A percentile compares a stretch with the other conserved stretches of the same genome.
These are phyloP conservation scores for Heliophila coronopifolia DNA, from an alignment of 441 rosid genomes.

Conservation along the genomic window DNA sequence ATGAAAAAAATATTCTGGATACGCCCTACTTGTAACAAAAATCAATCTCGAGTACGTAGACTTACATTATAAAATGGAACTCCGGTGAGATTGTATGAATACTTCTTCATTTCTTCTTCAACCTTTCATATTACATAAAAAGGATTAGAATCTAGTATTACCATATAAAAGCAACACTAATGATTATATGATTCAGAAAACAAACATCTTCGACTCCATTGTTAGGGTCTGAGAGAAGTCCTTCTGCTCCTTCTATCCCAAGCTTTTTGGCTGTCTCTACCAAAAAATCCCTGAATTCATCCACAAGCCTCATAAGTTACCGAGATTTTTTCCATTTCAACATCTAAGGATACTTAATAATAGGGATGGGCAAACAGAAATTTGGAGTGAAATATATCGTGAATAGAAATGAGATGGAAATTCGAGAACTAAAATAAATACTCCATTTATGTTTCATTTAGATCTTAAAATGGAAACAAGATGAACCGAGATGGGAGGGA, in stretches of 20 bases:
- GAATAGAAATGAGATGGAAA: too few relatives aligned
- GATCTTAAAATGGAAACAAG: too few relatives aligned
- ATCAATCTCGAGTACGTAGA: too few relatives aligned
- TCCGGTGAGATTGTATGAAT: slow-evolving; percentile 53
- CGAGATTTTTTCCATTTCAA: neutral
- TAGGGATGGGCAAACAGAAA: too few relatives aligned
- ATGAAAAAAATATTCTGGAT: too few relatives aligned
- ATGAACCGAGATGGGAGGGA: too few relatives aligned
- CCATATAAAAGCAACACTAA: neutral
- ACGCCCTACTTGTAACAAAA: too few relatives aligned
- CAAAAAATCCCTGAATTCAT: slow-evolving; percentile 58
- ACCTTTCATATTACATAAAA: slow-evolving; percentile 40
- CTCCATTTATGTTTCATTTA: too few relatives aligned
- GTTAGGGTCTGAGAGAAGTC: slow-evolving; percentile 60
- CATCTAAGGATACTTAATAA: neutral
- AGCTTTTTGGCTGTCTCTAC: slow-evolving; percentile 63
- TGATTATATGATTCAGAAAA: neutral
- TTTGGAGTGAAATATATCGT: too few relatives aligned
- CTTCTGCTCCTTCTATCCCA: slow-evolving; percentile 76
- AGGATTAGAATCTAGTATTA: neutral
- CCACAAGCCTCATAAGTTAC: neutral
- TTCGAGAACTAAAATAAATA: too few relatives aligned
- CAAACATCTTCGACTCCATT: slow-evolving; percentile 60
- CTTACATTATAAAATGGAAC: slow-evolving; percentile 77
- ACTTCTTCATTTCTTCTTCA: slow-evolving; percentile 51